These are phyloP conservation scores for Diaporthe sp. DNA, from an alignment of 2,329 filamentous ascomycete genomes.

Conservation along the genomic window DNA sequence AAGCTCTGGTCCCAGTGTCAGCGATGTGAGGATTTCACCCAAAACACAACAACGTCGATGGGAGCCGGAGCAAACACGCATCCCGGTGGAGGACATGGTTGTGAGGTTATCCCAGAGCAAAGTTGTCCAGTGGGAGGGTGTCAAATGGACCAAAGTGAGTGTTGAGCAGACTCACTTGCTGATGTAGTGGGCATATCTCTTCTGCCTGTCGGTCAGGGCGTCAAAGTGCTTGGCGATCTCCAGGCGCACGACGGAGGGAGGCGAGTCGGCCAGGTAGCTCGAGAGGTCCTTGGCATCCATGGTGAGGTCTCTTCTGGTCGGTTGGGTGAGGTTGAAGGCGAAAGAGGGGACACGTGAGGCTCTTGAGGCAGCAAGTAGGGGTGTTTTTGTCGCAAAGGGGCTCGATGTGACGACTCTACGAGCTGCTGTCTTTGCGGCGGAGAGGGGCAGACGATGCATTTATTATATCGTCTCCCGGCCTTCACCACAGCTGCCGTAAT, in stretches of 20 bases:
- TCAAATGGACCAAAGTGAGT: not conserved
- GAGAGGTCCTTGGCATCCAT: conserved; percentile 71
- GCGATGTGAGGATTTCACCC: not conserved
- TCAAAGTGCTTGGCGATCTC: conserved; percentile 95
- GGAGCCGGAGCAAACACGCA: not conserved
- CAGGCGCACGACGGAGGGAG: conserved; percentile 87
- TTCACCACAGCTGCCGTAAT: not conserved
- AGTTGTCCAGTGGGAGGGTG: not conserved
- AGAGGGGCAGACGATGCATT: conserved; percentile 35
- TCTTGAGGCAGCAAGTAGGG: not conserved
- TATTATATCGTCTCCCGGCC: conserved; percentile 24
- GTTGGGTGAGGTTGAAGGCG: not conserved
- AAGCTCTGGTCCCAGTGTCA: conserved; percentile 64
- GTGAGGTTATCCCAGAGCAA: conserved; percentile 25
- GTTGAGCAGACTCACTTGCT: conserved; percentile 68
- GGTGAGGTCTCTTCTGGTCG: conserved; percentile 43
- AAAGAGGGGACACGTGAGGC: conserved; percentile 6
- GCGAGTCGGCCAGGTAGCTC: conserved; percentile 91
- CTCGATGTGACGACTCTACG: conserved; percentile 33
- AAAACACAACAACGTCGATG: not conserved
- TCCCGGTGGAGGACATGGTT: not conserved
- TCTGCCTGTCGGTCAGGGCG: conserved; percentile 77
- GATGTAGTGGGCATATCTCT: conserved; percentile 92
- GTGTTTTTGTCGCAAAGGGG: not conserved
- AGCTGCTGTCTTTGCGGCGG: conserved; percentile 27